phyloP scores from a whole-genome alignment of 2,329 filamentous ascomycete genomes.

The Epichloe aotearoae region DNA sequence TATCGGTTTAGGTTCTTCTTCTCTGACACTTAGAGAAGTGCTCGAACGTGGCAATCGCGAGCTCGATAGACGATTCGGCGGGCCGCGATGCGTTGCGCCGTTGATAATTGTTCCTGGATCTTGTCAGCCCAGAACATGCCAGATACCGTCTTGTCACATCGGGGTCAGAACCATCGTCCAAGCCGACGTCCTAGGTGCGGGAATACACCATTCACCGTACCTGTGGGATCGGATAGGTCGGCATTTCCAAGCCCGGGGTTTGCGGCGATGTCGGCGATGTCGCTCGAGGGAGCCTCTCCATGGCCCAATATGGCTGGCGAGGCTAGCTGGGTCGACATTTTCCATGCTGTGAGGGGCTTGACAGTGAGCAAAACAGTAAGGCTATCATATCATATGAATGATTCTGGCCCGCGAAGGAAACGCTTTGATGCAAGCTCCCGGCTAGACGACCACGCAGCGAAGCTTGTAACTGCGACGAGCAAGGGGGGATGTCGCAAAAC shows the following conservation, averaged over 20 bases:
- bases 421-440: neutral
- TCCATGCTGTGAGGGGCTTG: conserved; percentile 18
- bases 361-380: neutral
- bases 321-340: conserved; percentile 20
- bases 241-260: conserved; percentile 13
- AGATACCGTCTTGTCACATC: neutral
- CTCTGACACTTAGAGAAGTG: conserved; percentile 35
- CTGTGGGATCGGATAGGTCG: conserved; percentile 16
- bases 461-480: neutral
- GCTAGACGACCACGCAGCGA: neutral
- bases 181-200: neutral
- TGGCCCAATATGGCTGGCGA: conserved; percentile 15
- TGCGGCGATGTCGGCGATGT: conserved; percentile 13
- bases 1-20: conserved; percentile 16
- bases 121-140: neutral
- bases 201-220: conserved; percentile 10
- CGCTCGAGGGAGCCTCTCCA: conserved; percentile 14
- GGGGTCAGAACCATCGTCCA: neutral
- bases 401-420: neutral
- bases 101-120: conserved; percentile 3
- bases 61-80: conserved; percentile 9
- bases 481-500: neutral
- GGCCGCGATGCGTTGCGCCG: conserved; percentile 4
- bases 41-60: conserved; percentile 39
- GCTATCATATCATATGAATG: neutral